Percentiles rank a stretch among this genome's conserved stretches.
Conservation (phyloP, 2,329 filamentous ascomycete species). For the Myotisia sp. region DNA sequence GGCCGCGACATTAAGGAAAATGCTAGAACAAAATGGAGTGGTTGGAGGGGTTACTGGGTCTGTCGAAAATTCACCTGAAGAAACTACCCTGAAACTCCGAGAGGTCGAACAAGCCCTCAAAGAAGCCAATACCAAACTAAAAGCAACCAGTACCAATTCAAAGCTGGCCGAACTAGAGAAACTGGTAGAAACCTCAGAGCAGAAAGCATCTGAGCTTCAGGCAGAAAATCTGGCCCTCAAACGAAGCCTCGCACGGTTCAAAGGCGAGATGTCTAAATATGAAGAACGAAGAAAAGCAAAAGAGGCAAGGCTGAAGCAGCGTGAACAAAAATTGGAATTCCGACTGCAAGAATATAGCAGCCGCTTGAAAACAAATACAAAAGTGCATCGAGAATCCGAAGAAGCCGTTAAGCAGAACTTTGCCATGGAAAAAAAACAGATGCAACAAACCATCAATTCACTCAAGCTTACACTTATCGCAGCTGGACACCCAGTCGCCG, state of each 20-base stretch:
- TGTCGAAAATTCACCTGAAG: conserved; percentile 11
- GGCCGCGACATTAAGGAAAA: conserved; percentile 23
- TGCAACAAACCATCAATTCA: conserved; percentile 27
- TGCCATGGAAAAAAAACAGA: conserved; percentile 24
- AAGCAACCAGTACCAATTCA: conserved; percentile 18
- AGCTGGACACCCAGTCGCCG: conserved; percentile 11
- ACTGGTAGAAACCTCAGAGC: conserved; percentile 26
- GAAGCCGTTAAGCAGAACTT: conserved; percentile 22
- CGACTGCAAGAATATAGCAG: conserved; percentile 29
- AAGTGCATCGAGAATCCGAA: conserved; percentile 26
- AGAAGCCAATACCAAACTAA: conserved; percentile 22
- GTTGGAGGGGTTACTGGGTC: conserved; percentile 19
- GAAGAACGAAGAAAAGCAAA: conserved; percentile 30
- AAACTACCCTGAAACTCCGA: conserved; percentile 17
- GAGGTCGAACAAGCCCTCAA: conserved; percentile 23
- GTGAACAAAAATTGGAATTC: conserved; percentile 26
- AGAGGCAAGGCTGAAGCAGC: conserved; percentile 28
- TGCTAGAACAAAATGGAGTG: conserved; percentile 28
- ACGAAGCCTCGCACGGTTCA: conserved; percentile 26
- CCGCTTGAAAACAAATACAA: conserved; percentile 22
- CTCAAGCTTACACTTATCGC: conserved; percentile 21
- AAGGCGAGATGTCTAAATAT: conserved; percentile 30
- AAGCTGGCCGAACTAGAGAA: conserved; percentile 24
- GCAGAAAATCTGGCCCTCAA: conserved; percentile 30
- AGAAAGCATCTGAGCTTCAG: conserved; percentile 27